Percentiles rank a stretch among this genome's conserved stretches.
phyloP scores from a whole-genome alignment of 306 rosid species.

The Cyamopsis tetragonoloba region DNA sequence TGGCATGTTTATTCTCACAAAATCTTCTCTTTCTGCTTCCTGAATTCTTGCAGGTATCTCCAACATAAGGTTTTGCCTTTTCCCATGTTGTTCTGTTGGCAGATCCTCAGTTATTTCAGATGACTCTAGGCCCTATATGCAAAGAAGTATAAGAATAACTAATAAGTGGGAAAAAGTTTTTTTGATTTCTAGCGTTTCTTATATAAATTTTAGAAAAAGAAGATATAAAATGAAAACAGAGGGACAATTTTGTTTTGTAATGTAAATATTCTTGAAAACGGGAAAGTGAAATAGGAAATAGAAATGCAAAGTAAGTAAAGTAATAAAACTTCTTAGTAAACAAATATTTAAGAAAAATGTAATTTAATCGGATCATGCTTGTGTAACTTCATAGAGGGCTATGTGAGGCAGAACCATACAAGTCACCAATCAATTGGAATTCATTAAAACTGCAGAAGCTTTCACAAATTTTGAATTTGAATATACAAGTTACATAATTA shows the following conservation, averaged over 20 bases:
- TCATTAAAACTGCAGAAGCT: background rate
- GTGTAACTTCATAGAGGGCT: background rate
- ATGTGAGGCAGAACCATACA: background rate
- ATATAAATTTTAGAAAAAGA: too few species aligned
- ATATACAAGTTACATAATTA: background rate
- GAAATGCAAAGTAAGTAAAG: background rate
- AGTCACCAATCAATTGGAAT: constrained; percentile 14
- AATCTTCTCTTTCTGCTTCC: constrained; percentile 48
- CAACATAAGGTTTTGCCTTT: constrained; percentile 38
- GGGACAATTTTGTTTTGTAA: too few species aligned
- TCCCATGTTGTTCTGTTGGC: constrained; percentile 31
- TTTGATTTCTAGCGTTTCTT: too few species aligned
- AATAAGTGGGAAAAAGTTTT: too few species aligned
- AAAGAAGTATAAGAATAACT: background rate
- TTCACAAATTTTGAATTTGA: background rate
- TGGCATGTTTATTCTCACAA: constrained; percentile 49
- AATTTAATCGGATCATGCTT: too few species aligned
- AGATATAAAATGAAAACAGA: too few species aligned
- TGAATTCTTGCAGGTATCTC: constrained; percentile 40
- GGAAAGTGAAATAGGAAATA: too few species aligned
- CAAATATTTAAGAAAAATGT: too few species aligned
- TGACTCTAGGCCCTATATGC: constrained; percentile 38
- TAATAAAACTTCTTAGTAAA: too few species aligned
- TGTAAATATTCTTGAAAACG: too few species aligned
- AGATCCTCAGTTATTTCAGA: constrained; percentile 63